phyloP scores from a whole-genome alignment of 2,329 filamentous ascomycete species.

The Aspergillus proliferans region DNA sequence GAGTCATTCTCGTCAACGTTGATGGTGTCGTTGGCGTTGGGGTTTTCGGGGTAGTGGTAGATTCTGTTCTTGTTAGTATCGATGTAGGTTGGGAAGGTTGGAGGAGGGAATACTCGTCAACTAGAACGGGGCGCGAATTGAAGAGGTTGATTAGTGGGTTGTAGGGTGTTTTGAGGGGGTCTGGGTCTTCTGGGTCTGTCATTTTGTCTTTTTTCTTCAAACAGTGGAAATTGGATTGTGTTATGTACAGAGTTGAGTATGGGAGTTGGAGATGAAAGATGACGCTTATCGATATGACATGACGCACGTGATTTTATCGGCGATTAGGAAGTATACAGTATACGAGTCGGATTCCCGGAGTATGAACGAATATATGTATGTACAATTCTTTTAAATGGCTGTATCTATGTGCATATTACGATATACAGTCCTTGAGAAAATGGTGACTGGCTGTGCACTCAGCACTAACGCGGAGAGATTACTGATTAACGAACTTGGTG shows the following conservation, averaged over 20 bases:
- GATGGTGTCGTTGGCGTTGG: slow-evolving; percentile 9
- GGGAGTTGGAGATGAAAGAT: no score
- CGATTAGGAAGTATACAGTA: no score
- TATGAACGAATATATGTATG: no score
- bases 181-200: slow-evolving; percentile 10
- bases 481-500: slow-evolving; percentile 10
- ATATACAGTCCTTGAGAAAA: slow-evolving; percentile 6
- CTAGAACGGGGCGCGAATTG: slow-evolving; percentile 43
- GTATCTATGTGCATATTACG: not conserved
- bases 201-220: no score
- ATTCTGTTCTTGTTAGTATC: not conserved
- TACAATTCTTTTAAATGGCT: no score
- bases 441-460: not conserved
- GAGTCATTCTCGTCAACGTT: slow-evolving; percentile 9
- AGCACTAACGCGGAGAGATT: not conserved
- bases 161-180: slow-evolving; percentile 28
- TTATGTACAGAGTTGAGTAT: no score
- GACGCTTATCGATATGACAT: no score
- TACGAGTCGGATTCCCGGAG: no score
- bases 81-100: not conserved
- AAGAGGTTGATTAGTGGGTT: slow-evolving; percentile 50
- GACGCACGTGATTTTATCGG: no score
- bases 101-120: slow-evolving; percentile 36
- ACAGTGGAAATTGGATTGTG: no score
- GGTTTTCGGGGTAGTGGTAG: not conserved